These are phyloP conservation scores for Tylopilus balloui DNA, from an alignment of 768 basidiomycete species.

Conservation along the genomic window DNA sequence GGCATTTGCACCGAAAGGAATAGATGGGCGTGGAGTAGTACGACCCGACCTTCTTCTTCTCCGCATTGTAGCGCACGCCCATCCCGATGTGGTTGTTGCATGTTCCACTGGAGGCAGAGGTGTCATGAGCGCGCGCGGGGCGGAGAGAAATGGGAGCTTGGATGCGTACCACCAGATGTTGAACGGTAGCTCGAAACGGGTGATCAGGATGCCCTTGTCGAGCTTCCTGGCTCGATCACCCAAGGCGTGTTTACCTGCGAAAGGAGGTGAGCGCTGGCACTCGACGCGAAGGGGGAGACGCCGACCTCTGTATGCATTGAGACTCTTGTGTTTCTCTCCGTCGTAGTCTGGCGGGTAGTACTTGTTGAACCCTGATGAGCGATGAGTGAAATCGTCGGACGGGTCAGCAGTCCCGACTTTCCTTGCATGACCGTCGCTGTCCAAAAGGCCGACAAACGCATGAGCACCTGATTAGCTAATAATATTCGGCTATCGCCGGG, in stretches of 20 bases:
- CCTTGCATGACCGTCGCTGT: slow-evolving; percentile 39
- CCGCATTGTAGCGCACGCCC: slow-evolving; percentile 99
- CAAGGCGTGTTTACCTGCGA: slow-evolving; percentile 84
- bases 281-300: background rate
- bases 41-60: slow-evolving; percentile 94
- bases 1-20: slow-evolving; percentile 96
- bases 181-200: slow-evolving; percentile 93
- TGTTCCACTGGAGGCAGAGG: slow-evolving; percentile 55
- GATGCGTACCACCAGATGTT: slow-evolving; percentile 88
- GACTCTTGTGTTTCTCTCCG: slow-evolving; percentile 62
- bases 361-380: slow-evolving; percentile 59
- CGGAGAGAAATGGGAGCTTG: rapidly evolving
- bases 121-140: background rate
- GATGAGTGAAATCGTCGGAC: slow-evolving; percentile 4
- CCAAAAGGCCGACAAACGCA: background rate
- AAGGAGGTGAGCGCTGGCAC: background rate
- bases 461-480: slow-evolving; percentile 6
- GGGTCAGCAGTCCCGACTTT: slow-evolving; percentile 16
- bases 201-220: slow-evolving; percentile 93
- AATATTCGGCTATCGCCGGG: slow-evolving; percentile 18
- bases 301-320: slow-evolving; percentile 68
- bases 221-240: slow-evolving; percentile 92
- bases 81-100: slow-evolving; percentile 98
- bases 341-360: slow-evolving; percentile 80
- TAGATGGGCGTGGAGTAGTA: slow-evolving; percentile 95